Evolutionary conservation across 2,329 filamentous ascomycete genomes (phyloP).

Genomic region (Trichoderma afroharzianum): DNA sequence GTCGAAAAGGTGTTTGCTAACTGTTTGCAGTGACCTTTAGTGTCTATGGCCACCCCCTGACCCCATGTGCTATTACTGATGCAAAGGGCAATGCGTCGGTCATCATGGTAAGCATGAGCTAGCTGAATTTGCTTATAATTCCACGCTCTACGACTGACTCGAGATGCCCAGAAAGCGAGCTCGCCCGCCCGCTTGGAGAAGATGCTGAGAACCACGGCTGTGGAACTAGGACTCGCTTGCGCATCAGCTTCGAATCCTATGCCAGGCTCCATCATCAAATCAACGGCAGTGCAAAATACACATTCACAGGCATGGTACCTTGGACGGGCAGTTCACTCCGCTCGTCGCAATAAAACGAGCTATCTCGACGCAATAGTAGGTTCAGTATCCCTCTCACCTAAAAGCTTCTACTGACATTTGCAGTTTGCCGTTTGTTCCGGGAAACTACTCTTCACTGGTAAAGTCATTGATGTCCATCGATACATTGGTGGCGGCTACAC

Average conservation of each 20-base stretch:
- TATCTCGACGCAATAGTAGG: slow-evolving; percentile 29
- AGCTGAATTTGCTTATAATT: neutral
- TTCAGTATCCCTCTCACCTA: neutral
- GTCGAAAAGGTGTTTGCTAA: accelerated
- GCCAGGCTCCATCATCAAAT: slow-evolving; percentile 31
- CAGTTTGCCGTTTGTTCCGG: slow-evolving; percentile 33
- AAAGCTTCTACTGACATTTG: neutral
- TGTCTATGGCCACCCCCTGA: slow-evolving; percentile 36
- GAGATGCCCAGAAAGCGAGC: slow-evolving; percentile 19
- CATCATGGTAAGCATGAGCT: slow-evolving; percentile 26
- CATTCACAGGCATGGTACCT: slow-evolving; percentile 35
- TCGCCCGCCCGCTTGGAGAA: slow-evolving; percentile 27
- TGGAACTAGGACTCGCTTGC: slow-evolving; percentile 38
- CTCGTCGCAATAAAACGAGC: slow-evolving; percentile 28
- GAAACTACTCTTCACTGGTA: slow-evolving; percentile 37
- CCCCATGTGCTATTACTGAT: slow-evolving; percentile 37
- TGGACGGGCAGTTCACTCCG: slow-evolving; percentile 30
- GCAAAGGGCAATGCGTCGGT: slow-evolving; percentile 35
- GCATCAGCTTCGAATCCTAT: slow-evolving; percentile 35
- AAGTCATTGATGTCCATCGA: slow-evolving; percentile 37
- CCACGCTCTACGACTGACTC: slow-evolving; percentile 27
- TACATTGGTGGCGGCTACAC: slow-evolving; percentile 40
- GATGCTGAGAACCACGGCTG: slow-evolving; percentile 33
- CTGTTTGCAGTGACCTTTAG: slow-evolving; percentile 32
- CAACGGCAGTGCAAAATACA: slow-evolving; percentile 28